Evolutionary conservation across 306 rosid species (phyloP).

Genomic region (Casuarina glauca): DNA sequence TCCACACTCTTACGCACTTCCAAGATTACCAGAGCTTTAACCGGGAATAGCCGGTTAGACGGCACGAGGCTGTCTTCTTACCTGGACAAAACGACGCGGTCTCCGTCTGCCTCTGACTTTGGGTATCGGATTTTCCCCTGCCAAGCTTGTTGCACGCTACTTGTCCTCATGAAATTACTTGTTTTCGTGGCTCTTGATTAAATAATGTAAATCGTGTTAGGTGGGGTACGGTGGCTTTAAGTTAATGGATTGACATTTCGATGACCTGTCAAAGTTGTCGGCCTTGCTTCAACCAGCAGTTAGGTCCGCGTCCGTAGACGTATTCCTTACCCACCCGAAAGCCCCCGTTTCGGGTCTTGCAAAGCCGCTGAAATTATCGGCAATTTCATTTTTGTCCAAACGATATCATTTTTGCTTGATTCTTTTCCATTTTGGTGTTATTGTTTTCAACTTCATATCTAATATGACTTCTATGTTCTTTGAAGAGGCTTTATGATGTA

Average conservation of each 20-base stretch:
- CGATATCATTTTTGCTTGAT: too few species aligned
- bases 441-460: too few species aligned
- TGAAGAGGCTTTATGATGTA: too few species aligned
- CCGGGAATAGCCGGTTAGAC: slow-evolving; percentile 45
- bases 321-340: too few species aligned
- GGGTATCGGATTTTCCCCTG: not conserved
- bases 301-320: not conserved
- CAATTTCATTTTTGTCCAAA: too few species aligned
- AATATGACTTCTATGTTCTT: too few species aligned
- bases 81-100: slow-evolving; percentile 41
- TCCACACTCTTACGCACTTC: not conserved
- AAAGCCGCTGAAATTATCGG: too few species aligned
- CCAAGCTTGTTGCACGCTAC: not conserved
- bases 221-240: not conserved
- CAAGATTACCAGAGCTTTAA: slow-evolving; percentile 4
- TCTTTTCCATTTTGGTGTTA: too few species aligned
- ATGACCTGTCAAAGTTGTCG: not conserved
- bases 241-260: not conserved
- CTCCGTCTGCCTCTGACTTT: slow-evolving; percentile 2
- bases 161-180: not conserved
- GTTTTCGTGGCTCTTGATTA: not conserved
- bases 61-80: slow-evolving; percentile 9
- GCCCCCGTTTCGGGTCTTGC: too few species aligned
- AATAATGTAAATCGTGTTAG: not conserved
- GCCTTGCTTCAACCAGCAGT: not conserved